Evolutionary conservation across 75 land plant genomes (phyloP).

Genomic region (Larix kaempferi): DNA sequence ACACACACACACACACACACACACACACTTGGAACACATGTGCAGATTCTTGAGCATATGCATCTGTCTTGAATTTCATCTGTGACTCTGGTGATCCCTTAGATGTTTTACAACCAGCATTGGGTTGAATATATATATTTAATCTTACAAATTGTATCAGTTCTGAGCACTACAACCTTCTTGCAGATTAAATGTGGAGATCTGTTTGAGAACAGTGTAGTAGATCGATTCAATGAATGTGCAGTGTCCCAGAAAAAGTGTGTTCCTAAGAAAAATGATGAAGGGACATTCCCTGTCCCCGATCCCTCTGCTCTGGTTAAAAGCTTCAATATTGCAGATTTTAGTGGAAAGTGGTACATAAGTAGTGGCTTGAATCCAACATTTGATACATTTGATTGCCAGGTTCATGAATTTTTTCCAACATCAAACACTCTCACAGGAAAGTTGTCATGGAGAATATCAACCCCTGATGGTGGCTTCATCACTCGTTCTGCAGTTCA

Average conservation of each 20-base stretch:
- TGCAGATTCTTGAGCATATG: neutral
- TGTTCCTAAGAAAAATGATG: slow-evolving; percentile 80
- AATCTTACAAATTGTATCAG: neutral
- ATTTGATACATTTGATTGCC: slow-evolving; percentile 95
- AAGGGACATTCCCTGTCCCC: slow-evolving; percentile 81
- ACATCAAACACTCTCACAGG: slow-evolving; percentile 58
- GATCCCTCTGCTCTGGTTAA: slow-evolving; percentile 64
- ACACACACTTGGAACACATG: neutral
- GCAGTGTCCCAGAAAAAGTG: slow-evolving; percentile 94
- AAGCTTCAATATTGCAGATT: slow-evolving; percentile 71
- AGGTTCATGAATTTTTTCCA: slow-evolving; percentile 82
- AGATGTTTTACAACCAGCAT: neutral
- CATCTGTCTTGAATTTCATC: neutral
- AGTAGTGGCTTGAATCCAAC: slow-evolving; percentile 86
- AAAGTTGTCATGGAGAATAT: slow-evolving; percentile 79
- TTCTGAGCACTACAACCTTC: neutral
- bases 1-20: neutral
- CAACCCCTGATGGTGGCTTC: slow-evolving; percentile 89
- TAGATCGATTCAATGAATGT: slow-evolving; percentile 95
- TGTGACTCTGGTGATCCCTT: neutral
- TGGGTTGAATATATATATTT: neutral
- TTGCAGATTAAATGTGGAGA: slow-evolving; percentile 95
- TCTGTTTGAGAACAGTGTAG: slow-evolving; percentile 89
- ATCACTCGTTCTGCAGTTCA: slow-evolving; percentile 82
- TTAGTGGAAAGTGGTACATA: slow-evolving; percentile 94